Conservation (phyloP, 768 basidiomycete species). For the Russula sp. region DNA sequence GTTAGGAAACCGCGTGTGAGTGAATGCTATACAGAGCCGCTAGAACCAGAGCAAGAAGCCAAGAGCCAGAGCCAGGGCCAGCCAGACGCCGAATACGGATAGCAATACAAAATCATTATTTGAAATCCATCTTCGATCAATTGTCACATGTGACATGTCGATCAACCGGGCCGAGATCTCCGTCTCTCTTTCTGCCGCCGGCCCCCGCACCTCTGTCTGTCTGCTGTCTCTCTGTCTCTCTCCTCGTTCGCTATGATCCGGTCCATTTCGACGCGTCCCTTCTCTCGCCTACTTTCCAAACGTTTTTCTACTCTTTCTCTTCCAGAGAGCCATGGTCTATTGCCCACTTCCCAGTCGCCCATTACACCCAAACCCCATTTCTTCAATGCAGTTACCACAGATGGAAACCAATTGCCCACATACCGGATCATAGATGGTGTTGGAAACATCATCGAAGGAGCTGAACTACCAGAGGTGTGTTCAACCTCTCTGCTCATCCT, state of each 20-base stretch:
- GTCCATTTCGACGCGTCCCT: background rate
- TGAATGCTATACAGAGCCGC: background rate
- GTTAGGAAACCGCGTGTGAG: background rate
- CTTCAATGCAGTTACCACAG: slow-evolving; percentile 68
- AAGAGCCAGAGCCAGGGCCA: background rate
- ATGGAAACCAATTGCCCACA: slow-evolving; percentile 66
- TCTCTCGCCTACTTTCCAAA: slow-evolving; percentile 8
- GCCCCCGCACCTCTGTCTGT: too few species aligned
- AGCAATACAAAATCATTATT: background rate
- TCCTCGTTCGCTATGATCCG: slow-evolving; percentile 19
- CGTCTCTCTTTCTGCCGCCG: slow-evolving; percentile 1
- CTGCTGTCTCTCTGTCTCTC: background rate
- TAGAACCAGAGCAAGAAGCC: background rate
- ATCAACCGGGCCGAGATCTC: background rate
- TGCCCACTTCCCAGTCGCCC: slow-evolving; percentile 46
- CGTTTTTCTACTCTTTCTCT: slow-evolving; percentile 21
- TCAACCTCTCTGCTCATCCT: background rate
- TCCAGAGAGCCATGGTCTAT: slow-evolving; percentile 27
- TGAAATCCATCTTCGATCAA: background rate
- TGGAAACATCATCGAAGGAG: slow-evolving; percentile 66
- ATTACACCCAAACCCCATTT: slow-evolving; percentile 66
- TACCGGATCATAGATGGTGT: slow-evolving; percentile 80
- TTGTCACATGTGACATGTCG: background rate
- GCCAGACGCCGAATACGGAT: background rate
- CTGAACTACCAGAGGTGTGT: slow-evolving; percentile 66